Conservation (phyloP, 192 early-diverging fungal genomes). For the Entomortierella chlamydospora region DNA sequence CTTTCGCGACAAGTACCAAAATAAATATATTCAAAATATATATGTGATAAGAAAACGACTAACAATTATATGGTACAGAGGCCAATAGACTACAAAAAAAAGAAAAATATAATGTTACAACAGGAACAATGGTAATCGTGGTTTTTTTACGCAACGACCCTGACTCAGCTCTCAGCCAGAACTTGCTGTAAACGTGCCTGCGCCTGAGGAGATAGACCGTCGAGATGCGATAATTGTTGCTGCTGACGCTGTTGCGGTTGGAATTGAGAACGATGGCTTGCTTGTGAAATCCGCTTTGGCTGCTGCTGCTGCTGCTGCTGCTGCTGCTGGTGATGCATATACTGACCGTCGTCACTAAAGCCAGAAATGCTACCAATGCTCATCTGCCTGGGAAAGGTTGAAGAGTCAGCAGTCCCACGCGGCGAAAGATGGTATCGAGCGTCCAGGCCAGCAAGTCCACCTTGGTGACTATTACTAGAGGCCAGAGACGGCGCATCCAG, state of each 20-base stretch:
- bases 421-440: slow-evolving; percentile 24
- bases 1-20: not conserved
- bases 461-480: slow-evolving; percentile 21
- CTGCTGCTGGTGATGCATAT: not conserved
- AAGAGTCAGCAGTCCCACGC: not conserved
- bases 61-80: not conserved
- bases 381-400: slow-evolving; percentile 13
- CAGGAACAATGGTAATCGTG: not conserved
- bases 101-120: not conserved
- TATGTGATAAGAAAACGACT: not conserved
- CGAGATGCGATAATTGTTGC: not conserved
- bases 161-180: not conserved
- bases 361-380: slow-evolving; percentile 15
- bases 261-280: not conserved
- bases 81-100: not conserved
- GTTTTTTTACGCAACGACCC: too few relatives aligned
- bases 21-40: not conserved
- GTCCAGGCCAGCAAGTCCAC: slow-evolving; percentile 2
- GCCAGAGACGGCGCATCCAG: slow-evolving; percentile 28
- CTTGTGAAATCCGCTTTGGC: not conserved
- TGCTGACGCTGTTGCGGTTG: slow-evolving; percentile 4
- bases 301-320: slow-evolving; percentile 5
- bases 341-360: slow-evolving; percentile 3
- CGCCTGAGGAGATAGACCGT: slow-evolving; percentile 12
- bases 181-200: slow-evolving; percentile 15